Evolutionary conservation across 2,329 filamentous ascomycete species (phyloP), one percentile per base, ranked within the genome.

Genomic region (Thermothelomyces thermophilus): DNA sequence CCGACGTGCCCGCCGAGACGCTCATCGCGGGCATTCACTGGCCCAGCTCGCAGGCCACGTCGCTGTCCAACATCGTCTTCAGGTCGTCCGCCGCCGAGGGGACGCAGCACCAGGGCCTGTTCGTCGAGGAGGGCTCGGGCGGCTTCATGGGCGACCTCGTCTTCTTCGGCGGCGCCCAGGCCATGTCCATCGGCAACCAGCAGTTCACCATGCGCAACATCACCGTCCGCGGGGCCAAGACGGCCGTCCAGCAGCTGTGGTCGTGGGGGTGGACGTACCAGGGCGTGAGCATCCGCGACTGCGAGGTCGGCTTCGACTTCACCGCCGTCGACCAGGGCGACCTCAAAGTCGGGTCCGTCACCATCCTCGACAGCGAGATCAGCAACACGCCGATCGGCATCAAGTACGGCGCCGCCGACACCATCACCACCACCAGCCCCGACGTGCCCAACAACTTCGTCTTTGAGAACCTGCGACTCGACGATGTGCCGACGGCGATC

Each of bases 221-320:
- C 57, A 81, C 75, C 19, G 85, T 88, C 67, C 78, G 77, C 58
- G 72, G 76, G 53, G 78, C 80, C 57, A 70, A 81, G 58, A 84
- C 81, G 10, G 86, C 82, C 41, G 80, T 88, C 51, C 77, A 76
- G 63, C 82, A 87, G 71, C 77, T 84, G 54, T 89, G 85, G 85
- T 79, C 85, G 64, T 89, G 85, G 86, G 77, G 80, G 1, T 89
- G 83, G 82, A 83, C 80, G 5, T 86, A 86, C 70, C 84, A 86
- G 66, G 80, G 77, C 19, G 63, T 86, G 17, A 70, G 67, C 22
- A 78, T 87, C 65, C 75, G 79, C 60, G 73, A 84, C 61, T 86
- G 82, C 61, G 69, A 70, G 9, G 71, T 86, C 28, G 86, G 83
- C 11, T 71, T 88, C 50, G 82, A 87, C 62, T 83, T 89, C 74